These are phyloP conservation scores for Mychonastes homosphaera DNA, from an alignment of 139 green algal species.

Conservation along the genomic window DNA sequence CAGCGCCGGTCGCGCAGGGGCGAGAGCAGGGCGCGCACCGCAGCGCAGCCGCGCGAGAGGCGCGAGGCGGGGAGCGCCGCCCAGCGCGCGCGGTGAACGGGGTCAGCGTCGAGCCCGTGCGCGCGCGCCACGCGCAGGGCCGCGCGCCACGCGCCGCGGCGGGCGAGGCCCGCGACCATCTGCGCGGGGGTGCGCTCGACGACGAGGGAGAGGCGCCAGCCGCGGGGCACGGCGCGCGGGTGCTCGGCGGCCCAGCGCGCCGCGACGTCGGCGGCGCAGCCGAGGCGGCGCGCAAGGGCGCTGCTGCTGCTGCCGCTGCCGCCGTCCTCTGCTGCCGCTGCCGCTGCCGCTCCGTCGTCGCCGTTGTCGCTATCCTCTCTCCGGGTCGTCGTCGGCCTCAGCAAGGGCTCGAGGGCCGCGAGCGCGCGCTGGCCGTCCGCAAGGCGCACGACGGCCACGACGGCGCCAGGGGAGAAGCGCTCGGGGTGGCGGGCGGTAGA, in stretches of 20 bases:
- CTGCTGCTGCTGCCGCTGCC: too few relatives aligned
- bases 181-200: slow-evolving; percentile 23
- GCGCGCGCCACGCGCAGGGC: slow-evolving; percentile 14
- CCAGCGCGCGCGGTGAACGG: slow-evolving; percentile 23
- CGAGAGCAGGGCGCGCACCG: slow-evolving; percentile 7
- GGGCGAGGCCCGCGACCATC: slow-evolving; percentile 18
- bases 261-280: too few relatives aligned
- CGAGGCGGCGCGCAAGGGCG: too few relatives aligned
- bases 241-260: not conserved
- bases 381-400: too few relatives aligned
- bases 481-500: too few relatives aligned
- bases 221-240: not conserved
- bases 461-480: too few relatives aligned
- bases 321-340: too few relatives aligned
- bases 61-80: slow-evolving; percentile 7
- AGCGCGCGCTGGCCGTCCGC: too few relatives aligned
- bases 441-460: too few relatives aligned
- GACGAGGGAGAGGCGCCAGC: slow-evolving; percentile 20
- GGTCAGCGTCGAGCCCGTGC: slow-evolving; percentile 14
- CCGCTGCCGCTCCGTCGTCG: too few relatives aligned
- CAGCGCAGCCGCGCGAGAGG: not conserved
- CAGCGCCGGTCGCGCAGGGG: slow-evolving; percentile 14
- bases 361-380: too few relatives aligned
- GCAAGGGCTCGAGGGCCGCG: too few relatives aligned
- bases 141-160: slow-evolving; percentile 16